Evolutionary conservation across 192 early-diverging fungal species (phyloP).

Genomic region (Coemansia sp.): DNA sequence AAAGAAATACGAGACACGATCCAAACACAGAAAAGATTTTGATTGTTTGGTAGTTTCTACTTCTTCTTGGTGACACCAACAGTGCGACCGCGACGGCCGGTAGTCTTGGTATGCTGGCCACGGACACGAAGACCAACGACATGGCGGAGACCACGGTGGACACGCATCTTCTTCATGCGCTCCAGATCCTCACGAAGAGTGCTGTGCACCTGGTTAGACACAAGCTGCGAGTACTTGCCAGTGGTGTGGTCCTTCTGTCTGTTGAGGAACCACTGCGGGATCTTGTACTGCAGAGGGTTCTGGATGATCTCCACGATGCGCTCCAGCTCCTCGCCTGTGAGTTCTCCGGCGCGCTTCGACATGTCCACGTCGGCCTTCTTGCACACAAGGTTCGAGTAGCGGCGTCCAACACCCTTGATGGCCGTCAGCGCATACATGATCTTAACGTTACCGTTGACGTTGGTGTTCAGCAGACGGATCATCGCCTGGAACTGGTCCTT

Average conservation of each 20-base stretch:
- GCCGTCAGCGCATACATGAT: constrained; percentile 93
- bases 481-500: constrained; percentile 97
- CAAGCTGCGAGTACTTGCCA: constrained; percentile 92
- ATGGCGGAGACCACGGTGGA: constrained; percentile 99
- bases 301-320: constrained; percentile 98
- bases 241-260: constrained; percentile 97
- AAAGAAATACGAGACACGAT: no score
- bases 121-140: constrained; percentile 97
- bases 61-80: constrained; percentile 51
- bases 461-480: constrained; percentile 98
- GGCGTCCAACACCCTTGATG: constrained; percentile 98
- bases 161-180: constrained; percentile 98
- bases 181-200: constrained; percentile 98
- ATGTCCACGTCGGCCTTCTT: constrained; percentile 99
- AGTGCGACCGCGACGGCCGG: constrained; percentile 91
- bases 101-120: constrained; percentile 99
- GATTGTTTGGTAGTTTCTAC: background rate
- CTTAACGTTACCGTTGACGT: constrained; percentile 94
- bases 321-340: constrained; percentile 96
- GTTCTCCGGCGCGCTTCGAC: constrained; percentile 97
- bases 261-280: constrained; percentile 99
- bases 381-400: constrained; percentile 97
- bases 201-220: constrained; percentile 94
- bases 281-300: constrained; percentile 99
- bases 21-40: background rate